Evolutionary conservation across 495 filamentous ascomycete genomes (phyloP).

Genomic region (Daldinia decipiens): DNA sequence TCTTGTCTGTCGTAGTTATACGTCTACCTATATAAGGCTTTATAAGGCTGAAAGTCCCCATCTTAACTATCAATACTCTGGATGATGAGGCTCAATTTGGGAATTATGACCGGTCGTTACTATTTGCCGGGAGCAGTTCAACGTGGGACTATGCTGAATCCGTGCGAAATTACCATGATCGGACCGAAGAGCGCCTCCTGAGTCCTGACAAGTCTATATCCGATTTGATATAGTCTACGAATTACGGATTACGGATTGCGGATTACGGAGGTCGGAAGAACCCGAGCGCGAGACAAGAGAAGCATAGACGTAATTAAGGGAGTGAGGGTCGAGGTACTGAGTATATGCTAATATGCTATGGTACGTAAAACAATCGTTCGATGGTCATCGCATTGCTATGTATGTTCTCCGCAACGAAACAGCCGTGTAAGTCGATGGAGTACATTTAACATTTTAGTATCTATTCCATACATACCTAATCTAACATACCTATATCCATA

Average conservation of each 20-base stretch:
- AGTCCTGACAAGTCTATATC: constrained; percentile 35
- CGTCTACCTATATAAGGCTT: constrained; percentile 35
- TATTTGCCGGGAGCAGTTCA: constrained; percentile 20
- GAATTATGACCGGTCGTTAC: constrained; percentile 34
- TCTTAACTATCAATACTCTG: constrained; percentile 27
- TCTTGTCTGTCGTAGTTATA: constrained; percentile 11
- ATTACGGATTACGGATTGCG: too few species aligned
- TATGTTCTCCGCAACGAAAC: constrained; percentile 8
- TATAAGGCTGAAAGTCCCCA: constrained; percentile 38
- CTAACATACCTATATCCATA: constrained; percentile 9
- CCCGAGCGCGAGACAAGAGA: constrained; percentile 4
- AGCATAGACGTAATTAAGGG: neutral
- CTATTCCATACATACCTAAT: too few species aligned
- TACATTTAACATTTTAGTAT: constrained; percentile 4
- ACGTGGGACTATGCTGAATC: constrained; percentile 32
- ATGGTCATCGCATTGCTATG: constrained; percentile 40
- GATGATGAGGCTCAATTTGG: constrained; percentile 44
- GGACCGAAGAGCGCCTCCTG: constrained; percentile 35
- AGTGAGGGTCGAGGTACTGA: constrained; percentile 4
- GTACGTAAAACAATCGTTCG: constrained; percentile 33
- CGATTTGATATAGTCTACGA: constrained; percentile 25
- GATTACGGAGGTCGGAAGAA: constrained; percentile 24
- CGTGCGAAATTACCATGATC: constrained; percentile 37
- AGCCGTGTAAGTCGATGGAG: constrained; percentile 8
- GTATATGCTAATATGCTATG: neutral